Evolutionary conservation across 202 grass and related monocot genomes (phyloP).

Genomic region (Sporobolus alterniflorus): DNA sequence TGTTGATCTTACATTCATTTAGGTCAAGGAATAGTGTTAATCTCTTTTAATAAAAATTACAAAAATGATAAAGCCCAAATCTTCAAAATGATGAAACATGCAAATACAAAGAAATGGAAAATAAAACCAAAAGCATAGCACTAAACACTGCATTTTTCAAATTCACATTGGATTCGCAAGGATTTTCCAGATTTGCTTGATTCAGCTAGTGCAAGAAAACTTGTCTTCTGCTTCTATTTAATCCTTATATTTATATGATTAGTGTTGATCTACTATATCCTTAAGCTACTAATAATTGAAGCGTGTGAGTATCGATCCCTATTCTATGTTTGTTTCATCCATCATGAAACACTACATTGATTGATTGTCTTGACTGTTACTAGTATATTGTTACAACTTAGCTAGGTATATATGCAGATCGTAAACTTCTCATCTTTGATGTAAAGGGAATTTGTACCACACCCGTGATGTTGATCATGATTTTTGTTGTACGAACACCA

Average conservation of each 20-base stretch:
- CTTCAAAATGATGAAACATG: neutral
- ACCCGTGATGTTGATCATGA: neutral
- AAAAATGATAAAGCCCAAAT: no score
- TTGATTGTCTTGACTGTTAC: neutral
- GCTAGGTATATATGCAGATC: slow-evolving; percentile 10
- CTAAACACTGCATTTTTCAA: neutral
- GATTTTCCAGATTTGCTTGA: slow-evolving; percentile 34
- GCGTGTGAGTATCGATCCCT: neutral
- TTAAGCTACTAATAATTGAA: neutral
- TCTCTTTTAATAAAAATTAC: no score
- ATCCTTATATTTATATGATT: neutral
- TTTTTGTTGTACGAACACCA: no score
- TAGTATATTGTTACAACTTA: neutral
- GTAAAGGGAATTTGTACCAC: slow-evolving; percentile 22
- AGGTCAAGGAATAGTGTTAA: no score
- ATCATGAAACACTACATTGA: neutral
- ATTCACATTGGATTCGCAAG: neutral
- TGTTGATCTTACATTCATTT: no score
- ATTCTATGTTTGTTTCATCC: neutral
- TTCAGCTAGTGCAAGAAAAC: slow-evolving; percentile 29
- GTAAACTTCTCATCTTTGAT: slow-evolving; percentile 15
- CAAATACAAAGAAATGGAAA: neutral
- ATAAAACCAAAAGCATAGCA: neutral
- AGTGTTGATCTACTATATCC: slow-evolving; percentile 2
- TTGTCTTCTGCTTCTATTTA: slow-evolving; percentile 9